Base-by-base conservation (phyloP, 2,329 filamentous ascomycete species). In the Aspergillus aculeatinus region DNA sequence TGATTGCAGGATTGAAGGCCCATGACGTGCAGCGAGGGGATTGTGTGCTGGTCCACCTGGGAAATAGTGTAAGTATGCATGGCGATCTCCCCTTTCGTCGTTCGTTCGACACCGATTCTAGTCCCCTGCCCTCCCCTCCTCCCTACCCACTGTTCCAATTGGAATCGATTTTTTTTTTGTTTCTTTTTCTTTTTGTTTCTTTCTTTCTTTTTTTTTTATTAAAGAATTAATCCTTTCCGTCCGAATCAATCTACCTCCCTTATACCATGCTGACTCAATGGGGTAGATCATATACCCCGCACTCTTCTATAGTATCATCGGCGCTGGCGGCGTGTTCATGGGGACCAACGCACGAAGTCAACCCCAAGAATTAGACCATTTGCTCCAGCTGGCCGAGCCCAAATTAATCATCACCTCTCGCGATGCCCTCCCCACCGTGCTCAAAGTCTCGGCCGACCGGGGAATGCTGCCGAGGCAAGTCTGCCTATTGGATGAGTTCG, bases 301-400 rank as follows among this genome's bases (percentile, higher is more conserved):
- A 19, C 66, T 77, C 11, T 76, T 76, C 58, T 76, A 72, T 60
- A 64, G 67, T 39, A 71, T 76, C 57, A 77, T 83, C 62, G 80
- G 79, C 25, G 77, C 79, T 39, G 79, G 79, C 16, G 81, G 79
- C 54, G 72, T 80, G 47, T 83, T 81, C 67, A 80, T 81, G 63
- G 82, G 81, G n/a, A 77, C 79, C 16, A 85, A 84, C 63, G 76
- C 80, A 4, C 74, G 76, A 14, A 83, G 79, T 63, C 81, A 79
- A 35, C 68, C 72, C 7, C 65, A 76, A 27, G 82, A 84, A 68
- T 69, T 84, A 14, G 72, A 76, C 16, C 81, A 83, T 63, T 75
- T 82, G 60, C 68, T 83, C 48, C 59, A 68, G 4, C 67, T 78
- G 39, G 80, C 80, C 9, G 70, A 77, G 25, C 77, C 81, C 3